Percentiles rank a stretch among this genome's conserved stretches.
These are phyloP conservation scores for Microstroma glucosiphilum DNA, from an alignment of 1,284 basidiomycete species.

Conservation along the genomic window DNA sequence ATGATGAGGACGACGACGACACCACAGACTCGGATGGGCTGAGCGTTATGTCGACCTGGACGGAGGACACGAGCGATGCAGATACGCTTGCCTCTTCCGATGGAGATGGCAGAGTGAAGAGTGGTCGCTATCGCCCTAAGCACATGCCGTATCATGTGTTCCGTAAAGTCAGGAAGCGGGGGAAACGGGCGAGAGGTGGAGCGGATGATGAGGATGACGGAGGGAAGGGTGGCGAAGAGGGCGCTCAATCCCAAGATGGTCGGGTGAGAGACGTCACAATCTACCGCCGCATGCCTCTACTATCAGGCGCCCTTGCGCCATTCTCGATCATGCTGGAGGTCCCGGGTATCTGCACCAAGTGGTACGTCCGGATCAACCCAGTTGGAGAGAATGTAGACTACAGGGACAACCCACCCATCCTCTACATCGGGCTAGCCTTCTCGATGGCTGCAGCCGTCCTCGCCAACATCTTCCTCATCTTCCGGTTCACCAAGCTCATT, in stretches of 20 bases:
- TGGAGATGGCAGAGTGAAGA: neutral
- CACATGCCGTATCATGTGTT: neutral
- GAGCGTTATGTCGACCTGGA: too few relatives aligned
- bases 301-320: conserved; percentile 64
- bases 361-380: conserved; percentile 30
- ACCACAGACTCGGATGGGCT: too few relatives aligned
- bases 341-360: conserved; percentile 30
- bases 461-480: conserved; percentile 65
- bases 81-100: too few relatives aligned
- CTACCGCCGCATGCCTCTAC: conserved; percentile 28
- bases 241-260: too few relatives aligned
- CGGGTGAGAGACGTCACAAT: too few relatives aligned
- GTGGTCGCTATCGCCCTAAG: neutral
- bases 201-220: too few relatives aligned
- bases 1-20: too few relatives aligned
- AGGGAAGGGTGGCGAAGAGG: too few relatives aligned
- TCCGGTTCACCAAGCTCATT: conserved; percentile 61
- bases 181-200: too few relatives aligned
- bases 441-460: conserved; percentile 65
- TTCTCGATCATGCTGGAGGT: conserved; percentile 69
- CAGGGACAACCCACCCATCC: conserved; percentile 53
- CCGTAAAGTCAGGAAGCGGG: neutral
- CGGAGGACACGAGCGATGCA: too few relatives aligned
- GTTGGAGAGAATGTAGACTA: conserved; percentile 24
- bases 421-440: conserved; percentile 60